Percentiles rank a stretch among this genome's conserved stretches.
phyloP scores from a whole-genome alignment of 805 yeast genomes.

The Saturnispora dispora region DNA sequence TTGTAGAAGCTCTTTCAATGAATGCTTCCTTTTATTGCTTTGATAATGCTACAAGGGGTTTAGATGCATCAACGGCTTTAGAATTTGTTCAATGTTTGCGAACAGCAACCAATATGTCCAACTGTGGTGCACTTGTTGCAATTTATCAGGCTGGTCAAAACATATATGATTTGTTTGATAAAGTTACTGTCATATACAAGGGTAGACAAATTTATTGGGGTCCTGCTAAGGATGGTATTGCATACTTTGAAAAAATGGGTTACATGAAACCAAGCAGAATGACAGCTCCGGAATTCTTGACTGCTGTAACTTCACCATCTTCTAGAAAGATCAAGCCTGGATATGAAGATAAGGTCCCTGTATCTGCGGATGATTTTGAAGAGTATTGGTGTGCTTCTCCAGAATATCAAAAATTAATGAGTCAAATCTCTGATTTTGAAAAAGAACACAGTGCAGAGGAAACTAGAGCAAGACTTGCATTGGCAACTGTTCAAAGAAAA shows the following conservation, averaged over 20 bases:
- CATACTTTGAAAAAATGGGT: constrained; percentile 53
- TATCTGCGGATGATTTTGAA: constrained; percentile 49
- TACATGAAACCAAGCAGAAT: constrained; percentile 55
- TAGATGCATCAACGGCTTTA: constrained; percentile 61
- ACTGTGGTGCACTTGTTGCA: constrained; percentile 51
- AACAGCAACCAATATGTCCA: constrained; percentile 49
- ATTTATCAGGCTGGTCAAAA: constrained; percentile 63
- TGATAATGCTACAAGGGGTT: constrained; percentile 65
- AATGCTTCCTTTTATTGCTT: constrained; percentile 50
- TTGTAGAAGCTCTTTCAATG: constrained; percentile 52
- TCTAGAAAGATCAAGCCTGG: constrained; percentile 46
- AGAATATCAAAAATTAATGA: constrained; percentile 35
- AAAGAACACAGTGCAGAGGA: constrained; percentile 30
- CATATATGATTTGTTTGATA: constrained; percentile 52
- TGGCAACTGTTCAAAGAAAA: constrained; percentile 31
- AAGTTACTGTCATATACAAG: constrained; percentile 47
- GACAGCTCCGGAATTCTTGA: constrained; percentile 61
- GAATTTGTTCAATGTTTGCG: constrained; percentile 55
- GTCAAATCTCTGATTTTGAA: constrained; percentile 32
- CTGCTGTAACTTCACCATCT: constrained; percentile 58
- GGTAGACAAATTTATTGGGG: constrained; percentile 59
- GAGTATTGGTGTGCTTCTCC: constrained; percentile 49
- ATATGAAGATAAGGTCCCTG: constrained; percentile 46
- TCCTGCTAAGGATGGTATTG: constrained; percentile 43
- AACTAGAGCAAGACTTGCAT: constrained; percentile 32